Evolutionary conservation across 306 rosid species (phyloP), one percentile per base, ranked within the genome.

Genomic region (Fragaria nilgerrensis): DNA sequence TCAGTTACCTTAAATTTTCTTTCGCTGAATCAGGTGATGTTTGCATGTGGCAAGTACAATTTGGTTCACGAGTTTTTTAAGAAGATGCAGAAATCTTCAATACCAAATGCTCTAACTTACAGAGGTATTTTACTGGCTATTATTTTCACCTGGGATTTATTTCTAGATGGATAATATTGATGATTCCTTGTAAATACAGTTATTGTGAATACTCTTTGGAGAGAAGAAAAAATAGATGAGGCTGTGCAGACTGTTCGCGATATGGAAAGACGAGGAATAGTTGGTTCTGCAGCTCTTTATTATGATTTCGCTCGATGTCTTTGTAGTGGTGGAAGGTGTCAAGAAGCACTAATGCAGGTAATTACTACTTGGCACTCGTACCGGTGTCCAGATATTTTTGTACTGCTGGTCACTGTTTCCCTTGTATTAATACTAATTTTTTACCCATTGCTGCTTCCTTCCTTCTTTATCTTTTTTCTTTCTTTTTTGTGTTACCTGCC

Each of bases 281-380:
- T 92, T 59, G 98, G 98, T 50, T 90, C 97, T 83, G 98, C 98
- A 70, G 88, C 94, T 82, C 89, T 95, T 79, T 92, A 95, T 86
- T 92, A 95, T 84, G 98, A 92, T 80, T 91, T 92, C 70, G 95
- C 97, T 81, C 92, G 98, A 62, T 92, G 97, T 82, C 97, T 95
- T 70, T 92, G 98, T 82, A 86, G 90, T 62, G 92, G 91, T 73
- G 98, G 96, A 84, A 89, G 97, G 89, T 88, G 93, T 82, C 77
- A 80, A 41, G 98, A 95, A 79, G 98, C 96, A 75, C 84, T 92
- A 68, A 84, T 68, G 85, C 98, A 89, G 98, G 97, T 95, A 78
- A 22, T 39, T 84, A 52, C 17, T 58, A 59, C 49, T 27, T 23
- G 9, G 15, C 37, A 55, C 27, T n/a, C 13, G 5, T 9, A 1